Percentiles rank a stretch among this genome's conserved stretches.
phyloP scores from a whole-genome alignment of 1,284 basidiomycete genomes.

The Cryptococcus jaspeensis region DNA sequence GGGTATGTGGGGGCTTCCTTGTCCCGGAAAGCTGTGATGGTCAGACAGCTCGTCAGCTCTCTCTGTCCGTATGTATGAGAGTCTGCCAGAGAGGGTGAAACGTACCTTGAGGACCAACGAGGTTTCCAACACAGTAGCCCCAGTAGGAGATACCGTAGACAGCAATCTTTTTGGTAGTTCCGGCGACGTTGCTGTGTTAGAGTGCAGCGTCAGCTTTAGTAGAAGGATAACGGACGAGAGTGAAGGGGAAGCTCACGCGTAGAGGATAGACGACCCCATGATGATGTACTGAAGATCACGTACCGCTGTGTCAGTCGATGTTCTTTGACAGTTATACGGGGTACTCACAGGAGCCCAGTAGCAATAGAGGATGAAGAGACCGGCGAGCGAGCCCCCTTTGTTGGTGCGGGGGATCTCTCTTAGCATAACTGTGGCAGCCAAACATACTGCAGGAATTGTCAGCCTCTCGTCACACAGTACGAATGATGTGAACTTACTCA shows the following conservation, averaged over 20 bases:
- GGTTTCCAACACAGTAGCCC: slow-evolving; percentile 29
- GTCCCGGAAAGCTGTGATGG: slow-evolving; percentile 26
- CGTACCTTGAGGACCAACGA: slow-evolving; percentile 5
- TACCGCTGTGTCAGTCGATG: too few species aligned
- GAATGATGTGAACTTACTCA: slow-evolving; percentile 12
- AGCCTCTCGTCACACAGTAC: slow-evolving; percentile 6
- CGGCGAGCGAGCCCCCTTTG: slow-evolving; percentile 26
- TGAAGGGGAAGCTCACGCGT: too few species aligned
- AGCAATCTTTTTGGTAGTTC: slow-evolving; percentile 34
- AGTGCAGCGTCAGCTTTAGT: too few species aligned
- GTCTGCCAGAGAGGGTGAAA: neutral
- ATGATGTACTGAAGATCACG: slow-evolving; percentile 20
- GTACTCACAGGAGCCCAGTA: slow-evolving; percentile 21
- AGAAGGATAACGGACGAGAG: too few species aligned
- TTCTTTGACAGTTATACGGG: too few species aligned
- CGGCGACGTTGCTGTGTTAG: slow-evolving; percentile 22
- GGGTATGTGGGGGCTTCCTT: slow-evolving; percentile 26
- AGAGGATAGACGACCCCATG: slow-evolving; percentile 3
- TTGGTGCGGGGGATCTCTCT: slow-evolving; percentile 23
- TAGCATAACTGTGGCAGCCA: slow-evolving; percentile 21
- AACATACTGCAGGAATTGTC: slow-evolving; percentile 2
- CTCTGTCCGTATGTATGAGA: neutral
- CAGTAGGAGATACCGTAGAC: slow-evolving; percentile 32
- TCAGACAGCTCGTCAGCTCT: neutral
- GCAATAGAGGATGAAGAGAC: slow-evolving; percentile 23